These are phyloP conservation scores for Narthecium ossifragum DNA, from an alignment of 106 monocot species.

Conservation along the genomic window DNA sequence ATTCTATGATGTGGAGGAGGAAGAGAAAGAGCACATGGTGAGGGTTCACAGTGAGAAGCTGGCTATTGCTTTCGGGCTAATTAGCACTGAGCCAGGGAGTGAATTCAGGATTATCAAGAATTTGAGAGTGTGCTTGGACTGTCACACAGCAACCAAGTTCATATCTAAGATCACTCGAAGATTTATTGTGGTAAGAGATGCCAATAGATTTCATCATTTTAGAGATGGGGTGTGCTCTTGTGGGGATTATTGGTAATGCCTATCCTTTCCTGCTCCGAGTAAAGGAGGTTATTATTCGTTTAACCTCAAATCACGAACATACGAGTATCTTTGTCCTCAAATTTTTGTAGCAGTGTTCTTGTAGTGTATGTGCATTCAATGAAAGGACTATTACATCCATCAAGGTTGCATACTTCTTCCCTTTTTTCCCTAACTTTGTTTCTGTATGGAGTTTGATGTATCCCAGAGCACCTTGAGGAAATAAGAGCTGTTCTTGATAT, in stretches of 20 bases:
- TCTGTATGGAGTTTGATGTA: too few species aligned
- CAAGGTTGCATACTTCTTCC: too few species aligned
- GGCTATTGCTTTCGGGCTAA: slow-evolving; percentile 68
- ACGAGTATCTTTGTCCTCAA: too few species aligned
- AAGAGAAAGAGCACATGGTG: slow-evolving; percentile 72
- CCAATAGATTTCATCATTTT: slow-evolving; percentile 84
- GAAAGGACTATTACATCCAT: too few species aligned
- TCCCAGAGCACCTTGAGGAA: too few species aligned
- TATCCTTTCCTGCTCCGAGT: too few species aligned
- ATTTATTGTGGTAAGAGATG: slow-evolving; percentile 73
- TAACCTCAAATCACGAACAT: too few species aligned
- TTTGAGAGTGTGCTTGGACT: slow-evolving; percentile 78
- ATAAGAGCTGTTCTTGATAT: too few species aligned
- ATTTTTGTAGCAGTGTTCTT: too few species aligned
- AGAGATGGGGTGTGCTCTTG: slow-evolving; percentile 69
- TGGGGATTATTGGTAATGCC: slow-evolving; percentile 86
- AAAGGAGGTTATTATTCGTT: too few species aligned
- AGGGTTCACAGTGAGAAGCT: slow-evolving; percentile 86
- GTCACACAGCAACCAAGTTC: slow-evolving; percentile 59
- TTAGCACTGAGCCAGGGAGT: slow-evolving; percentile 39
- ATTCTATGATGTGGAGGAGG: slow-evolving; percentile 77
- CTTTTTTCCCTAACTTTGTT: too few species aligned
- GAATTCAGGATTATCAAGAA: slow-evolving; percentile 84
- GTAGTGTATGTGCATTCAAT: too few species aligned
- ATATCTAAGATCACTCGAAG: slow-evolving; percentile 55